Percentiles rank a stretch among this genome's conserved stretches.
These are phyloP conservation scores for Parasitella parasitica DNA, from an alignment of 371 early-diverging fungal species.

Conservation along the genomic window DNA sequence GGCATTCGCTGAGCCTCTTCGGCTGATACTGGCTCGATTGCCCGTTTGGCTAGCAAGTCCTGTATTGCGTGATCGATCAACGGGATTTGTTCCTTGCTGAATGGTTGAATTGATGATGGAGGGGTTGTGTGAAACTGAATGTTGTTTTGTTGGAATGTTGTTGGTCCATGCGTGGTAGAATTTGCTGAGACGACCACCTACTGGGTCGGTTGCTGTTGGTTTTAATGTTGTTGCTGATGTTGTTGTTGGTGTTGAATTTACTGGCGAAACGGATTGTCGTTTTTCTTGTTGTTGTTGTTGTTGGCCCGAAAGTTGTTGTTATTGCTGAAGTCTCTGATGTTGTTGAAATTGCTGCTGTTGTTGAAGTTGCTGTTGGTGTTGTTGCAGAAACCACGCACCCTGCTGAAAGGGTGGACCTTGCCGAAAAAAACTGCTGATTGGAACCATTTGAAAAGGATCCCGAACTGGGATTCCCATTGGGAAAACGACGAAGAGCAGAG, in stretches of 20 bases:
- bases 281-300: neutral
- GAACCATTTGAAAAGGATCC: neutral
- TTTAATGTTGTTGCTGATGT: neutral
- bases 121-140: conserved; percentile 4
- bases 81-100: neutral
- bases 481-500: neutral
- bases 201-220: neutral
- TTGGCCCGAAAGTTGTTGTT: neutral
- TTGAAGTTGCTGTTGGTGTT: neutral
- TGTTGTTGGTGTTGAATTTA: neutral
- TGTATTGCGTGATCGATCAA: neutral
- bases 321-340: neutral
- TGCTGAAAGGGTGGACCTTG: neutral
- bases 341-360: neutral
- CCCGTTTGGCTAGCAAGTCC: neutral
- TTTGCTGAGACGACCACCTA: conserved; percentile 4
- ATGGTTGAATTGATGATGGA: neutral
- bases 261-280: neutral
- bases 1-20: neutral
- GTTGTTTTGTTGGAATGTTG: neutral
- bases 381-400: neutral
- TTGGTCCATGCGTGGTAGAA: neutral
- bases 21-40: neutral
- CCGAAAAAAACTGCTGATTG: neutral
- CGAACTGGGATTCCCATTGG: neutral